Percentiles rank a stretch among this genome's conserved stretches.
Evolutionary conservation across 1,284 basidiomycete species (phyloP).

Genomic region (Tilletia indica): DNA sequence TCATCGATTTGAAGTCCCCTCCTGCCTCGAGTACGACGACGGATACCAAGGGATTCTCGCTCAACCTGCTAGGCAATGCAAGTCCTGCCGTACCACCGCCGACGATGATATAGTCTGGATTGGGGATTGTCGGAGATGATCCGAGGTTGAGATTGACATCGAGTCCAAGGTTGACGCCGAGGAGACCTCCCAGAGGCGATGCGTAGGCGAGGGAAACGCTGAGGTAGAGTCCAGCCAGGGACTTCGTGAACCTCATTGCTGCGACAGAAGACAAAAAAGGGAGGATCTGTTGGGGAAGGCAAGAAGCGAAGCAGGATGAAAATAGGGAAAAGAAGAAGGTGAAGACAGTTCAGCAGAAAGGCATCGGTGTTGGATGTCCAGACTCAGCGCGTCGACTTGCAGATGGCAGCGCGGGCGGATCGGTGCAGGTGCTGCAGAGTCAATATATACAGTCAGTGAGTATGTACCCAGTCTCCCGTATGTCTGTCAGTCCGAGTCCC

Average conservation of each 20-base stretch:
- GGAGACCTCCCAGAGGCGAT: not conserved
- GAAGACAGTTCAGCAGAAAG: no score
- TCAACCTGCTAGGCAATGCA: conserved; percentile 39
- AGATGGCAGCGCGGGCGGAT: no score
- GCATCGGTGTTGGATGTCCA: no score
- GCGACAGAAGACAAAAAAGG: not conserved
- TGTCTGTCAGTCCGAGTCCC: no score
- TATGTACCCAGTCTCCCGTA: no score
- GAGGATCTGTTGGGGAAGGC: not conserved
- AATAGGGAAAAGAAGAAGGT: not conserved
- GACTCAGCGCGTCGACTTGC: no score
- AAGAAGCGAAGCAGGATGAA: not conserved
- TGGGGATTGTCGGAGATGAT: conserved; percentile 9
- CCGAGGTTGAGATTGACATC: not conserved
- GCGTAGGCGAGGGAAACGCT: not conserved
- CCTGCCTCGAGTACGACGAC: conserved; percentile 46
- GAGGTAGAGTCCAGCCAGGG: no score
- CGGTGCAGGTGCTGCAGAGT: no score
- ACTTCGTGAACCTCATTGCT: no score
- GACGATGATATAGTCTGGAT: conserved; percentile 37
- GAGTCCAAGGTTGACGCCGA: not conserved
- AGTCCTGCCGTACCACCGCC: conserved; percentile 42
- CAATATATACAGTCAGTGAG: no score
- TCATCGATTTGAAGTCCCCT: conserved; percentile 31
- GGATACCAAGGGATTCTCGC: conserved; percentile 34